phyloP scores from a whole-genome alignment of 805 yeast species.

The Henningerozyma blattae region DNA sequence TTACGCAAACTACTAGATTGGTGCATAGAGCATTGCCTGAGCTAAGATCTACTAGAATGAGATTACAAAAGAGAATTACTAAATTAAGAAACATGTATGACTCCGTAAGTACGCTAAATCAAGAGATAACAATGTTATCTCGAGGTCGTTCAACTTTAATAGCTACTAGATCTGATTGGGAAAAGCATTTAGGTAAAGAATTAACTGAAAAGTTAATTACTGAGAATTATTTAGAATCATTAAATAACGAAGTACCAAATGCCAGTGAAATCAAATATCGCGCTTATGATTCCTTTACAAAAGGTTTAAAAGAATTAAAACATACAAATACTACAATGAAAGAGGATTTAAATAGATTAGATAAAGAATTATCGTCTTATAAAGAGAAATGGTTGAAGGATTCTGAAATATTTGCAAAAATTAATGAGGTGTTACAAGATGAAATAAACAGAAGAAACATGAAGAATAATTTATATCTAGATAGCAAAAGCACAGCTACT shows the following conservation, averaged over 20 bases:
- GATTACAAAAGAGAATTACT: slow-evolving; percentile 10
- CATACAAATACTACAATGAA: slow-evolving; percentile 15
- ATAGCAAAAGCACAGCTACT: slow-evolving; percentile 1
- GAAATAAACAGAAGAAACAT: slow-evolving; percentile 15
- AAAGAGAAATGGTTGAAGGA: slow-evolving; percentile 22
- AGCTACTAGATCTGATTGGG: slow-evolving; percentile 19
- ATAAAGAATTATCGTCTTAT: slow-evolving; percentile 11
- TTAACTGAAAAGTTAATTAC: slow-evolving; percentile 13
- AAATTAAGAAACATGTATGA: slow-evolving; percentile 16
- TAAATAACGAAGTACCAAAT: slow-evolving; percentile 1
- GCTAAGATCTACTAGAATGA: slow-evolving; percentile 5
- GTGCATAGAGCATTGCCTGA: slow-evolving; percentile 7
- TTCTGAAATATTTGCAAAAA: slow-evolving; percentile 18
- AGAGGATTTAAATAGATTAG: slow-evolving; percentile 13
- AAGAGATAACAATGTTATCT: slow-evolving; percentile 13
- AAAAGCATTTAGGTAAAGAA: slow-evolving; percentile 13
- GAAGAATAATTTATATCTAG: slow-evolving; percentile 2
- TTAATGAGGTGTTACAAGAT: slow-evolving; percentile 15
- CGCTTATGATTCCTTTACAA: slow-evolving; percentile 18
- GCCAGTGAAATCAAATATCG: slow-evolving; percentile 8
- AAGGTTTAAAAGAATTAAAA: slow-evolving; percentile 16
- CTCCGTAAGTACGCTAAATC: slow-evolving; percentile 13
- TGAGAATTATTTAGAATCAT: slow-evolving; percentile 9
- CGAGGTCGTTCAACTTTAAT: slow-evolving; percentile 14
- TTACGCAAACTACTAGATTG: slow-evolving; percentile 6